Evolutionary conservation across 441 rosid species (phyloP).

Genomic region (Melastoma candidum): DNA sequence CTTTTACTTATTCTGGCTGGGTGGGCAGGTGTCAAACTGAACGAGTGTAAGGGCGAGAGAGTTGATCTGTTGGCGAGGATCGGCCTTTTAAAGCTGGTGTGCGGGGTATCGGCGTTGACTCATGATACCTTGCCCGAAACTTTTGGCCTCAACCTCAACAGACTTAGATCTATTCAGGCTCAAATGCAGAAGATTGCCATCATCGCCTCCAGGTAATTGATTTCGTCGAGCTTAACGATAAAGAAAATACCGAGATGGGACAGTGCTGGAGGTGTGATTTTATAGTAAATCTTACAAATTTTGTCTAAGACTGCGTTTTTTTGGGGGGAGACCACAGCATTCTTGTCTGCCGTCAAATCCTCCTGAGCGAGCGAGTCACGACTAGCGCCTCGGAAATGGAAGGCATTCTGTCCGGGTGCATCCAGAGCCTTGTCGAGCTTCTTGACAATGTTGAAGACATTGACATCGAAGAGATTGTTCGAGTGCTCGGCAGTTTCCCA

Average conservation of each 20-base stretch:
- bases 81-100: conserved; percentile 69
- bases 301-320: no score
- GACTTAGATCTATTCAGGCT: conserved; percentile 67
- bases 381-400: conserved; percentile 44
- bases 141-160: conserved; percentile 47
- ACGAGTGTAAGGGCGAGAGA: conserved; percentile 67
- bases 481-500: conserved; percentile 31
- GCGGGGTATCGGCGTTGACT: conserved; percentile 48
- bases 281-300: conserved; percentile 3
- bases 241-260: background rate
- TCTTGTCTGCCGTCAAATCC: conserved; percentile 71
- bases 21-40: conserved; percentile 26
- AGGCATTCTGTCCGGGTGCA: conserved; percentile 30
- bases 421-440: conserved; percentile 34
- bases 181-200: conserved; percentile 77
- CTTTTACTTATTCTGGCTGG: conserved; percentile 2
- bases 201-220: conserved; percentile 50
- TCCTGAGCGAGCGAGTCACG: conserved; percentile 40
- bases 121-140: conserved; percentile 65
- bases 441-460: conserved; percentile 42
- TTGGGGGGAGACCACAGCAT: conserved; percentile 35
- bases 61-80: conserved; percentile 67
- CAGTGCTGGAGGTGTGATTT: conserved; percentile 1
- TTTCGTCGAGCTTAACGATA: background rate
- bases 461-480: conserved; percentile 55